Base-by-base conservation (phyloP, 306 rosid genomes). In the Cucurbita ficifolia region DNA sequence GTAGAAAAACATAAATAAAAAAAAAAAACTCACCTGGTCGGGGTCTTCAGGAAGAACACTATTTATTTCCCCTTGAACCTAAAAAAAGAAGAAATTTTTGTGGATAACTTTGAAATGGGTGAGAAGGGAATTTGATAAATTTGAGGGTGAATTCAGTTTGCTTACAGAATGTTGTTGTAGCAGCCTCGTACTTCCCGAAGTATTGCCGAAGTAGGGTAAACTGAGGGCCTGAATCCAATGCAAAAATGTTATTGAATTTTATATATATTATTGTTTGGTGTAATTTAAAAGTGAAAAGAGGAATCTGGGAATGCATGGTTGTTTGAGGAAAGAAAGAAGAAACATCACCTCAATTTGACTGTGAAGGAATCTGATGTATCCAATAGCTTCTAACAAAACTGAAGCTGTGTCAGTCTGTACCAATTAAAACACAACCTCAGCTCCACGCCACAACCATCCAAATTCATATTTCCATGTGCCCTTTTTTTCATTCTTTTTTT, bases 351-450 rank as follows among this genome's bases (percentile, higher is more conserved):
- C 97, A 84, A 95, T 88, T 89, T 95, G 99, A 86, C 85, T 89
- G 86, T 95, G 99, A 87, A 95, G 99, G 99, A 95, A 95, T 95
- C 97, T 89, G 83, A 95, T 88, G 84, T 95, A 95, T 61, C 96
- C 97, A 86, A 95, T 84, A 84, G 99, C 93, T 84, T 95, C 99
- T 86, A 95, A 88, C 96, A 95, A 88, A 79, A 95, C 99, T 79
- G 99, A 95, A 65, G 99, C 97, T 16, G 99, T 95, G 99, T 95
- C 99, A 95, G 99, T 95, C 99, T 95, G 96, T 81, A 89, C 87
- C 88, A 88, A 75, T 72, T 5, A 64, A 57, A 55, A 50, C 18
- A 12, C 72, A 49, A 77, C 78, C 82, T 75, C 80, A 74, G 72
- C 69, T 22, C 64, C 85, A 82, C 78, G 81, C 79, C 82, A 77